These are phyloP conservation scores for Selaginella tamariscina DNA, from an alignment of 75 land plant species.

Conservation along the genomic window DNA sequence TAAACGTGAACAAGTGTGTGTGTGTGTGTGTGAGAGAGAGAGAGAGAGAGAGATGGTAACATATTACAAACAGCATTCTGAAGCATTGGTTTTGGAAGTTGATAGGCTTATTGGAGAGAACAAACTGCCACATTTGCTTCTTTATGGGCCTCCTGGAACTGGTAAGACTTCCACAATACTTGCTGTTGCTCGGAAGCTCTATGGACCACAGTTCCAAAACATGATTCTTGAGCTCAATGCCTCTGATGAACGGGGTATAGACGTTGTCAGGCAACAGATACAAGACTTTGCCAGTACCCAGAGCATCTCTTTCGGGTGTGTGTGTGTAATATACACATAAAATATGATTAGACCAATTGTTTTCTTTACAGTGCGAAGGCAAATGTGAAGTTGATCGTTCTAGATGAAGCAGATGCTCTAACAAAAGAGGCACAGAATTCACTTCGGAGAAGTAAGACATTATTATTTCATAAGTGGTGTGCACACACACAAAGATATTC, in stretches of 20 bases:
- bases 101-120: conserved; percentile 93
- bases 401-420: conserved; percentile 99
- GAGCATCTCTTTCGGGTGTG: conserved; percentile 80
- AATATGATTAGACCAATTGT: neutral
- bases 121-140: conserved; percentile 72
- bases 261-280: conserved; percentile 89
- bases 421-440: conserved; percentile 98
- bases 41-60: no score
- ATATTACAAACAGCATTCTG: no score
- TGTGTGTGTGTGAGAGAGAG: no score
- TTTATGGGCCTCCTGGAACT: conserved; percentile 97
- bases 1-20: no score
- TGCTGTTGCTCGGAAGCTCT: conserved; percentile 89
- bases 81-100: conserved; percentile 33
- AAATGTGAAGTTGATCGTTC: conserved; percentile 61
- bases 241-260: conserved; percentile 91
- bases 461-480: conserved; percentile 9
- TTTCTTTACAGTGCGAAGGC: conserved; percentile 43
- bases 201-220: conserved; percentile 66
- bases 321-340: neutral
- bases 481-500: neutral
- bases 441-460: conserved; percentile 60
- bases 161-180: conserved; percentile 95
- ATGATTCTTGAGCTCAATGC: conserved; percentile 98
- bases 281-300: conserved; percentile 97